A percentile compares a stretch with the other conserved stretches of the same genome.
phyloP scores from a whole-genome alignment of 129 eudicot genomes.

The Logfia minima region DNA sequence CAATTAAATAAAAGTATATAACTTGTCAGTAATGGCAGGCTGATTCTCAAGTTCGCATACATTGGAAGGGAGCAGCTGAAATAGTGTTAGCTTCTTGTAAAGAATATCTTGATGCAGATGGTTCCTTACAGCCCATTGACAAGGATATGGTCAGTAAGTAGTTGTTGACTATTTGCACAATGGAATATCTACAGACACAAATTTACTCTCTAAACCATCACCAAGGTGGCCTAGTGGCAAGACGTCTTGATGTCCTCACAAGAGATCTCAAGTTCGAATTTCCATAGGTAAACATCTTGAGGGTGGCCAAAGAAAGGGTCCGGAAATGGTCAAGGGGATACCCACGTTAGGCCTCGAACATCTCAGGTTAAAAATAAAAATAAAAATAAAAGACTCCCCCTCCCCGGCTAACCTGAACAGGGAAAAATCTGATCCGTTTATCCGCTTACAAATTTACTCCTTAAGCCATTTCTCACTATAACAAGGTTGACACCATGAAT shows the following conservation, averaged over 20 bases:
- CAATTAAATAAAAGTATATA: neutral
- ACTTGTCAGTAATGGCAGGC: conserved; percentile 34
- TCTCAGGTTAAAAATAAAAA: too few species aligned
- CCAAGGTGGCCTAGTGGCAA: neutral
- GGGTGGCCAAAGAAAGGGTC: too few species aligned
- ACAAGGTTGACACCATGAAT: neutral
- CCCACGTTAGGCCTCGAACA: too few species aligned
- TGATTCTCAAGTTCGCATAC: conserved; percentile 69
- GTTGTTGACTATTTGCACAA: neutral
- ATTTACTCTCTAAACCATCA: neutral
- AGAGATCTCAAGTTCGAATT: too few species aligned
- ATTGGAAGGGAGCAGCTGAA: conserved; percentile 98
- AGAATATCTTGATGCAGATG: conserved; percentile 61
- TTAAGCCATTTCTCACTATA: neutral
- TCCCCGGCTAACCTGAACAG: too few species aligned
- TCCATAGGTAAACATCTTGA: too few species aligned
- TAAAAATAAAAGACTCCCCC: too few species aligned
- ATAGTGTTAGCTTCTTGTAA: conserved; percentile 68
- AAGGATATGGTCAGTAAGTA: conserved; percentile 57
- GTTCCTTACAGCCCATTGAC: conserved; percentile 56
- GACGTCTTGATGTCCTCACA: too few species aligned
- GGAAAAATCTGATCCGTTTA: neutral
- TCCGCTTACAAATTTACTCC: neutral
- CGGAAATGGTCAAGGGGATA: neutral
- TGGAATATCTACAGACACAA: neutral